A percentile compares a stretch with the other conserved stretches of the same genome.
phyloP scores from a whole-genome alignment of 768 basidiomycete genomes.

The Panaeolus papilionaceus region DNA sequence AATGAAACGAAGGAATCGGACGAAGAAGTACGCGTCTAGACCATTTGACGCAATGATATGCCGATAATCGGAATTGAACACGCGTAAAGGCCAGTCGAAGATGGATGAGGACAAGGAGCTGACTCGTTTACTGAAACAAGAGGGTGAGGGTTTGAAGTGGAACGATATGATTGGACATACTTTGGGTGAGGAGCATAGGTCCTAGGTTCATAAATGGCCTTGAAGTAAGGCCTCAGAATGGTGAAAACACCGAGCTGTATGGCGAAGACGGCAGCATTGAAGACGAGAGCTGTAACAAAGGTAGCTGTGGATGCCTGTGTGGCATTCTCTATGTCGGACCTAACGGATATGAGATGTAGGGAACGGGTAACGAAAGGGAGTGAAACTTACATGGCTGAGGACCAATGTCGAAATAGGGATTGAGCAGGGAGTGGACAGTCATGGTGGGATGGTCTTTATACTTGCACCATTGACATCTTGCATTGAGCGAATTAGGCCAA shows the following conservation, averaged over 20 bases:
- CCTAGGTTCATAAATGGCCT: constrained; percentile 87
- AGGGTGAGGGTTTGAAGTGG: background rate
- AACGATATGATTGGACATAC: constrained; percentile 35
- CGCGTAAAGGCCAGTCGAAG: constrained; percentile 70
- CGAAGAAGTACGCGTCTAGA: constrained; percentile 92
- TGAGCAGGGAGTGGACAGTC: background rate
- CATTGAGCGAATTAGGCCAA: constrained; percentile 4
- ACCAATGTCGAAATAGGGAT: background rate
- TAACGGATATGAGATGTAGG: constrained; percentile 23
- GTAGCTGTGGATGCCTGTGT: constrained; percentile 72
- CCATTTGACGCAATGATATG: constrained; percentile 75
- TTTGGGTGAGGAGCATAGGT: constrained; percentile 62
- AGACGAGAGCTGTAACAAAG: constrained; percentile 84
- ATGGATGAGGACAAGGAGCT: constrained; percentile 53
- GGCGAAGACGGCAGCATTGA: constrained; percentile 79
- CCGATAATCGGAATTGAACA: constrained; percentile 67
- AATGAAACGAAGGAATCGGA: constrained; percentile 90
- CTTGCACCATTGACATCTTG: constrained; percentile 1
- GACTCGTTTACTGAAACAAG: constrained; percentile 58
- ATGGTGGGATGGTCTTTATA: background rate
- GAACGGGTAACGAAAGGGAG: background rate
- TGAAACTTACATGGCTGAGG: background rate
- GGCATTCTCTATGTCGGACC: constrained; percentile 49
- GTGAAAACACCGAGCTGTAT: constrained; percentile 80
- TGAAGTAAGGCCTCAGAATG: constrained; percentile 85